A percentile compares a stretch with the other conserved stretches of the same genome.
These are phyloP conservation scores for Saccharomycopsis sp. DNA, from an alignment of 805 yeast genomes.

Conservation along the genomic window DNA sequence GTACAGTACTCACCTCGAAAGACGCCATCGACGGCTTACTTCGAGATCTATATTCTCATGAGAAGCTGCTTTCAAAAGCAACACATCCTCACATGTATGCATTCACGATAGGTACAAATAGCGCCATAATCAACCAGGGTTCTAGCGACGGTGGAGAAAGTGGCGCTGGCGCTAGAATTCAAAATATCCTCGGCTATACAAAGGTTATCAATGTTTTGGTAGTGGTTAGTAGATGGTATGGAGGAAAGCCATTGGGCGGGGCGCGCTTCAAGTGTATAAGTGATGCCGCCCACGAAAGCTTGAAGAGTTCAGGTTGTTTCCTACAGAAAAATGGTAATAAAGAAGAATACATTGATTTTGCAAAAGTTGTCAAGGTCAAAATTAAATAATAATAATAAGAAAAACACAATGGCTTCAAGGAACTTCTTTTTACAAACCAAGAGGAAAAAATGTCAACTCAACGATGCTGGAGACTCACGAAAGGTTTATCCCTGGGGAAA, in stretches of 20 bases:
- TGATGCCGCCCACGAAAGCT: conserved; percentile 32
- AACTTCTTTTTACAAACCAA: too few species aligned
- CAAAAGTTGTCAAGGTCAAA: background rate
- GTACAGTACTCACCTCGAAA: conserved; percentile 32
- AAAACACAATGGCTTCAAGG: too few species aligned
- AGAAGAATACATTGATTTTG: too few species aligned
- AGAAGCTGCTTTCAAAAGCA: conserved; percentile 47
- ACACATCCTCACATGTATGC: conserved; percentile 70
- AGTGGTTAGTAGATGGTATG: conserved; percentile 75
- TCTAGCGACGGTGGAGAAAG: conserved; percentile 63
- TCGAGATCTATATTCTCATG: conserved; percentile 31
- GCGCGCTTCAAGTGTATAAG: conserved; percentile 62
- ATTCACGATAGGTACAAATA: conserved; percentile 44
- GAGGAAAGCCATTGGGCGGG: conserved; percentile 68
- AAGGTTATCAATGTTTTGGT: conserved; percentile 46
- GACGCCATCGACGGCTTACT: conserved; percentile 38
- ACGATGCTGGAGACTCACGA: too few species aligned
- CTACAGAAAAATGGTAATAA: too few species aligned
- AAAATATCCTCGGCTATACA: conserved; percentile 44
- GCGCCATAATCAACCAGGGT: conserved; percentile 41
- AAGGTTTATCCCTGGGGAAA: too few species aligned
- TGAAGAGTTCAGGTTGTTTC: too few species aligned
- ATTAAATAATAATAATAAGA: background rate
- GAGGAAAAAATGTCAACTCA: too few species aligned
- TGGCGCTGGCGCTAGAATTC: conserved; percentile 58